These are phyloP conservation scores for Cardamine occulta DNA, from an alignment of 345 rosid species.

Conservation along the genomic window DNA sequence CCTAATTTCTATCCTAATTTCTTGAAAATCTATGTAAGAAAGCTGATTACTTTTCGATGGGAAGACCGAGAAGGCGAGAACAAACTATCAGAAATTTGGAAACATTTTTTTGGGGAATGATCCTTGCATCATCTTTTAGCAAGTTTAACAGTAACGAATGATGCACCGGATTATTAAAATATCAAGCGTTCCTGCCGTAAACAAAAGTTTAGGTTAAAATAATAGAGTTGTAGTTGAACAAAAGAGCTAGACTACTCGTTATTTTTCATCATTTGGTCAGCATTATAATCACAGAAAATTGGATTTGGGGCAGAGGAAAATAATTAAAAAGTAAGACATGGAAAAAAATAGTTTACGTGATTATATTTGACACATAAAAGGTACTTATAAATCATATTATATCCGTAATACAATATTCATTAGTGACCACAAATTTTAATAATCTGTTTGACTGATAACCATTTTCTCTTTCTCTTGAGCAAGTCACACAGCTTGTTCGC, in stretches of 20 bases:
- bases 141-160: background rate
- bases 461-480: conserved; percentile 6
- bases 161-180: background rate
- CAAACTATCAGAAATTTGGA: too few species aligned
- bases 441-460: background rate
- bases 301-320: background rate
- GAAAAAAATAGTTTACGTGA: background rate
- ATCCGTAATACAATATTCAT: background rate
- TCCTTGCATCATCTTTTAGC: background rate
- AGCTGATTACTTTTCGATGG: too few species aligned
- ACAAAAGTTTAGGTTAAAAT: conserved; percentile 8
- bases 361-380: background rate
- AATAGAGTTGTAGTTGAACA: conserved; percentile 26
- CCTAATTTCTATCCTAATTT: too few species aligned
- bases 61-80: background rate
- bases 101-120: too few species aligned
- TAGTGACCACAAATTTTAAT: background rate
- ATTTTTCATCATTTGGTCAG: background rate
- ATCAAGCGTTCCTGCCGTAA: background rate
- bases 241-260: conserved; percentile 28
- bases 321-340: background rate
- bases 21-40: background rate
- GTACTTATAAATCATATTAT: background rate
- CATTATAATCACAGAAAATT: conserved; percentile 22
- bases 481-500: conserved; percentile 39